phyloP scores from a whole-genome alignment of 1,284 basidiomycete genomes.

The Cerrena zonata region DNA sequence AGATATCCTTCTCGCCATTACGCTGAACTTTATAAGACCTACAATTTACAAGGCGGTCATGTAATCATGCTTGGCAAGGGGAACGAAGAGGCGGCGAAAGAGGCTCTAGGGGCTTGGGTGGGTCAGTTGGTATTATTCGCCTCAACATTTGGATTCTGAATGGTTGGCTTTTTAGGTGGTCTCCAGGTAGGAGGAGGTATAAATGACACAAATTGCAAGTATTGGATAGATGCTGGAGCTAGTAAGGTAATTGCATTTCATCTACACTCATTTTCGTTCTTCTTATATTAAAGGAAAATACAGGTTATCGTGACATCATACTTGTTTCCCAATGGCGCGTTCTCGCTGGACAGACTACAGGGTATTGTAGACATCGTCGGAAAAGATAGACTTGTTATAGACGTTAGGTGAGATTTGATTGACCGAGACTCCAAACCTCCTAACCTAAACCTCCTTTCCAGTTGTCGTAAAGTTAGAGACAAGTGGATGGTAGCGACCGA shows the following conservation, averaged over 20 bases:
- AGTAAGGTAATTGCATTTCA: conserved; percentile 62
- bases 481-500: conserved; percentile 98
- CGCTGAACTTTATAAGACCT: conserved; percentile 70
- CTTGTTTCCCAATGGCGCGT: conserved; percentile 80
- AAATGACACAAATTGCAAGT: conserved; percentile 69
- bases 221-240: conserved; percentile 87
- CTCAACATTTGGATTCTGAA: not conserved
- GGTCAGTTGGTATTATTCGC: conserved; percentile 34
- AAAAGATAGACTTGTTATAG: conserved; percentile 86
- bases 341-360: conserved; percentile 71
- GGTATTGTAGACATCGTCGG: conserved; percentile 65
- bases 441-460: conserved; percentile 27
- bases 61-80: conserved; percentile 92
- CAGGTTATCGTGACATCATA: conserved; percentile 96
- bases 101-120: conserved; percentile 82
- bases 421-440: not conserved
- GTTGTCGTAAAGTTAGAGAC: conserved; percentile 75
- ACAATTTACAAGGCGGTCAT: conserved; percentile 81
- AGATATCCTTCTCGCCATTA: conserved; percentile 82
- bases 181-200: conserved; percentile 96
- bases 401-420: conserved; percentile 68
- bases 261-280: not conserved
- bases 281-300: not conserved
- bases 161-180: conserved; percentile 38
- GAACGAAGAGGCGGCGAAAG: conserved; percentile 82